Percentiles rank a stretch among this genome's conserved stretches.
Conservation (phyloP, 352 stramenopile genomes). For the Phytophthora litchii region DNA sequence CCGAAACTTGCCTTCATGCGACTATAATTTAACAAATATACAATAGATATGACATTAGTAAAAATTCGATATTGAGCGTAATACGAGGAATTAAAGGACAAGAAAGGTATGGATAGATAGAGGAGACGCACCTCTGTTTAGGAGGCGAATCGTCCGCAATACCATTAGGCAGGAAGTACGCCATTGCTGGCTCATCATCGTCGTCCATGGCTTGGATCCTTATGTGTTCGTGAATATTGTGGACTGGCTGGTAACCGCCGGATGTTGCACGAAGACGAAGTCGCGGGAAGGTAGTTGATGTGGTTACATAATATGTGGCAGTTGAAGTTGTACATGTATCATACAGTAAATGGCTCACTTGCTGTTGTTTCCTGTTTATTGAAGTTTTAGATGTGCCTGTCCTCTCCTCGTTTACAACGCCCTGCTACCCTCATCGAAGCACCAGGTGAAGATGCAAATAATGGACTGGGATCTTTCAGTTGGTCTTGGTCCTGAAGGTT, state of each 20-base stretch:
- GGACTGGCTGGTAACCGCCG: constrained; percentile 19
- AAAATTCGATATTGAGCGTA: constrained; percentile 4
- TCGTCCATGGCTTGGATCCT: constrained; percentile 38
- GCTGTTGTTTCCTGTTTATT: constrained; percentile 37
- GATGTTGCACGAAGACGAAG: constrained; percentile 15
- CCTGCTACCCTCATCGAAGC: constrained; percentile 8
- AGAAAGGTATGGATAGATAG: neutral
- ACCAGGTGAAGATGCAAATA: constrained; percentile 1
- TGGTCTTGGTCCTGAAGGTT: constrained; percentile 7
- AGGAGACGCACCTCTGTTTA: constrained; percentile 55
- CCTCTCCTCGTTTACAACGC: constrained; percentile 23
- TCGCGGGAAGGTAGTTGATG: constrained; percentile 12
- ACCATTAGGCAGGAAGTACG: constrained; percentile 86
- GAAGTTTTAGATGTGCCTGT: constrained; percentile 14
- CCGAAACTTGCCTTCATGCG: constrained; percentile 49
- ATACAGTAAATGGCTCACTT: no score
- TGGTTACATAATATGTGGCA: constrained; percentile 2
- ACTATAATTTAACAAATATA: constrained; percentile 14
- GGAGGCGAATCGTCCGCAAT: constrained; percentile 85
- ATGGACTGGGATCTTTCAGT: constrained; percentile 3
- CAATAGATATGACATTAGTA: constrained; percentile 7
- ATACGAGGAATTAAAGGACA: constrained; percentile 1
- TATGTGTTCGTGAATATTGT: constrained; percentile 4
- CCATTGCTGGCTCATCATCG: constrained; percentile 67
- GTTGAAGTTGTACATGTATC: constrained; percentile 3